Evolutionary conservation across 2,329 filamentous ascomycete genomes (phyloP), one percentile per base, ranked within the genome.

Genomic region (Corinectria fuckeliana): DNA sequence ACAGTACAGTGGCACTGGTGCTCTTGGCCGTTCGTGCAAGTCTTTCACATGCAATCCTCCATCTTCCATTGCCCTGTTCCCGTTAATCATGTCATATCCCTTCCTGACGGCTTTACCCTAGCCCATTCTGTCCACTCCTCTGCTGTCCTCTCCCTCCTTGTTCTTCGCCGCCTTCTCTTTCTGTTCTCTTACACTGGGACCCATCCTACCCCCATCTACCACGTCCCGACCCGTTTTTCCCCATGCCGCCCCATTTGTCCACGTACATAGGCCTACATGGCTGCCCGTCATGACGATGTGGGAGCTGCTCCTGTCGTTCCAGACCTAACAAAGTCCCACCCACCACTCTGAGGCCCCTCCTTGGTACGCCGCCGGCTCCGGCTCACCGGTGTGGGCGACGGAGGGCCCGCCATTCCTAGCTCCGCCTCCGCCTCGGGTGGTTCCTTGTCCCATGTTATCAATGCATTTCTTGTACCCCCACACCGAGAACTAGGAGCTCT

Each of bases 381-480:
- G 56, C 56, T 70, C 66, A 70, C 68, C 68, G 59, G 65, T 70
- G 68, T 69, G 68, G 66, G 49, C 53, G 57, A 61, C 57, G 48
- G 16, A 13, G 47, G 36, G 18, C 42, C 41, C 60, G 63, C 50
- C 44, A 45, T 60, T 49, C 50, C 51, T 62, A 56, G 50, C 26
- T 68, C 61, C 56, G 51, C 53, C 52, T 52, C 56, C 41, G 61
- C 44, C 56, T 60, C 54, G 44, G 26, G 57, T 62, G 42, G 56
- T 56, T 63, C 28, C 36, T 36, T 59, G 25, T 50, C 34, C 42
- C 16, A 28, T 20, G 54, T 47, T 39, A 49, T 54, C 45, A 48
- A 45, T 20, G 16, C 13, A 20, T 30, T 38, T 26, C 14, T 3
- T 50, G 34, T 42, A 56, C 61, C 68, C 68, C 68, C 68, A 69